Evolutionary conservation across 768 basidiomycete species (phyloP).

Genomic region (Leccinum variicolor): DNA sequence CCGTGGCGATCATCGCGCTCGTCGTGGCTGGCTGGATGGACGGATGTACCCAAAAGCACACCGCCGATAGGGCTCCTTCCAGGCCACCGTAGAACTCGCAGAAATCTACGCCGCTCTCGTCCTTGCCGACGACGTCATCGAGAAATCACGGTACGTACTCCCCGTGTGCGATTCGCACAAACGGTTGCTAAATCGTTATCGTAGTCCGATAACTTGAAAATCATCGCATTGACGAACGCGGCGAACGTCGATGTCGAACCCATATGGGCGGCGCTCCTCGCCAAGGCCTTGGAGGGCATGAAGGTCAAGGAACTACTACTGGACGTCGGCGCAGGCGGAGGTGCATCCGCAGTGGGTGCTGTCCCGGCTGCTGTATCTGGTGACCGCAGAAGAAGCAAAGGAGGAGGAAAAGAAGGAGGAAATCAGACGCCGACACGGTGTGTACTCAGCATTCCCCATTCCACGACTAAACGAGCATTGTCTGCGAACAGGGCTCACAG

Average conservation of each 20-base stretch:
- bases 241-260: slow-evolving; percentile 87
- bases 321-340: slow-evolving; percentile 92
- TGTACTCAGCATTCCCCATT: background rate
- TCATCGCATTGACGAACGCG: slow-evolving; percentile 76
- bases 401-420: slow-evolving; percentile 85
- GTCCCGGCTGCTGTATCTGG: slow-evolving; percentile 50
- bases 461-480: too few relatives aligned
- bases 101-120: slow-evolving; percentile 90
- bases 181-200: background rate
- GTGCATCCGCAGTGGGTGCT: slow-evolving; percentile 64
- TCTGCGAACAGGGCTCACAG: slow-evolving; percentile 54
- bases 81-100: slow-evolving; percentile 77
- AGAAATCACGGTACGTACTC: slow-evolving; percentile 82
- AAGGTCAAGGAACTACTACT: slow-evolving; percentile 94
- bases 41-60: slow-evolving; percentile 12
- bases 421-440: slow-evolving; percentile 69
- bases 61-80: background rate
- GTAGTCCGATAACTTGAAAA: slow-evolving; percentile 93
- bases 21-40: slow-evolving; percentile 27
- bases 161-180: background rate
- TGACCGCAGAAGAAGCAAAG: slow-evolving; percentile 67
- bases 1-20: background rate
- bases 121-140: slow-evolving; percentile 94
- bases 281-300: slow-evolving; percentile 97
- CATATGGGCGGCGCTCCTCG: slow-evolving; percentile 96